Base-by-base conservation (phyloP, 345 rosid species). In the Camelina hispida region DNA sequence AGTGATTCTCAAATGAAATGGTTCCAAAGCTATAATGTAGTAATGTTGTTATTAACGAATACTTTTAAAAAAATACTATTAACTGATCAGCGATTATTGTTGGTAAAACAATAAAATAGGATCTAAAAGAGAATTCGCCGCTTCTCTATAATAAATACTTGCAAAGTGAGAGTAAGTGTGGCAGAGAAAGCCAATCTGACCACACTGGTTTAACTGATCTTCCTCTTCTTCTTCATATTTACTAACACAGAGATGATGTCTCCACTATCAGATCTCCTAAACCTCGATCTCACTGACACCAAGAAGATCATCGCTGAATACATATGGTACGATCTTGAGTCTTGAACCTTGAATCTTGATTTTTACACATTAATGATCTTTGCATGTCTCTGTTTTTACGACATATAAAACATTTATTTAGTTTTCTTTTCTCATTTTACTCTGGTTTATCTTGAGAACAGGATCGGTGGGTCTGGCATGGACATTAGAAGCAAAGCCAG, bases 401-500 rank as follows among this genome's bases (percentile, higher is more conserved):
- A 18, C 40, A 35, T 47, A 7, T 47, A 7, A 7, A 34, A 28
- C 37, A 0, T 34, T 38, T 38, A 6, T 61, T 8, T 44, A 14
- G 34, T 30, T 51, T 50, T 28, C 1, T 30, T 51, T 50, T 28
- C 1, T 56, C 0, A 17, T 2, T 17, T 37, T 66, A 32, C 35
- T 66, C 12, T 54, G 25, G 44, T 28, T 44, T 60, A 44, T 7
- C 12, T 1, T 30, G 37, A 54, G 9, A 74, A 80, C 85, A 94
- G 98, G 98, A 89, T 93, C 22, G 98, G 98, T 73, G 97, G 98
- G 44, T 67, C 85, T 16, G 96, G 96, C 22, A 88, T 79, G 66
- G 97, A 93, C 75, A 17, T 87, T 67, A 88, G 97, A 48, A 93
- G 98, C 89, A 94, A 94, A 79, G 88, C 96, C 68, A 91, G 79